phyloP scores from a whole-genome alignment of 2,329 filamentous ascomycete species.

The Aspergillus calidoustus region DNA sequence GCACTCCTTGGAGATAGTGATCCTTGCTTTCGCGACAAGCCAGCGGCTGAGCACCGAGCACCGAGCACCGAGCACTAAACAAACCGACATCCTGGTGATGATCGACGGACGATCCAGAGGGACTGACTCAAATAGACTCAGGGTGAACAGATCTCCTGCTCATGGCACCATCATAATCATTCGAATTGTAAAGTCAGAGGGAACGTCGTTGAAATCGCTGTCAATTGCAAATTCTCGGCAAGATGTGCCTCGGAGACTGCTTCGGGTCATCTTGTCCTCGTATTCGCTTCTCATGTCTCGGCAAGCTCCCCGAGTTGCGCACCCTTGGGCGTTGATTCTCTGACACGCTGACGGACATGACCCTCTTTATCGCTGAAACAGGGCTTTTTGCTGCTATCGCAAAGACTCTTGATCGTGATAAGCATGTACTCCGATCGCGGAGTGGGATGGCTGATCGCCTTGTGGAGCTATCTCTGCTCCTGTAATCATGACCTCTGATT shows the following conservation, averaged over 20 bases:
- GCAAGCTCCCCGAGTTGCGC: background rate
- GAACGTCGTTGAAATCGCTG: background rate
- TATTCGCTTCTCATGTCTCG: background rate
- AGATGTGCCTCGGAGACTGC: background rate
- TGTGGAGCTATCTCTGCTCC: background rate
- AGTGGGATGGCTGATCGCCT: background rate
- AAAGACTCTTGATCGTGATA: conserved; percentile 8
- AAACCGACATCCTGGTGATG: background rate
- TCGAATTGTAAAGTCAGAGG: background rate
- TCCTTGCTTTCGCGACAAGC: background rate
- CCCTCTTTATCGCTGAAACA: background rate
- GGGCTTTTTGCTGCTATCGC: background rate
- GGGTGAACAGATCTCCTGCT: background rate
- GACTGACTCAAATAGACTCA: background rate
- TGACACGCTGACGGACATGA: background rate
- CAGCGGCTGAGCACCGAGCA: too few relatives aligned
- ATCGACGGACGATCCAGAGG: background rate
- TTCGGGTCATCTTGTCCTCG: background rate
- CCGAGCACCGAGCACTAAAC: too few relatives aligned
- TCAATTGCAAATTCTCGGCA: background rate
- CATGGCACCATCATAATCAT: background rate
- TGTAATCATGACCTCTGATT: background rate
- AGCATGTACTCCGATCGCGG: conserved; percentile 15
- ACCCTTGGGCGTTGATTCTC: background rate
- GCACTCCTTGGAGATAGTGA: background rate